Base-by-base conservation (phyloP, 2,329 filamentous ascomycete genomes). In the Ophiobolus disseminans region DNA sequence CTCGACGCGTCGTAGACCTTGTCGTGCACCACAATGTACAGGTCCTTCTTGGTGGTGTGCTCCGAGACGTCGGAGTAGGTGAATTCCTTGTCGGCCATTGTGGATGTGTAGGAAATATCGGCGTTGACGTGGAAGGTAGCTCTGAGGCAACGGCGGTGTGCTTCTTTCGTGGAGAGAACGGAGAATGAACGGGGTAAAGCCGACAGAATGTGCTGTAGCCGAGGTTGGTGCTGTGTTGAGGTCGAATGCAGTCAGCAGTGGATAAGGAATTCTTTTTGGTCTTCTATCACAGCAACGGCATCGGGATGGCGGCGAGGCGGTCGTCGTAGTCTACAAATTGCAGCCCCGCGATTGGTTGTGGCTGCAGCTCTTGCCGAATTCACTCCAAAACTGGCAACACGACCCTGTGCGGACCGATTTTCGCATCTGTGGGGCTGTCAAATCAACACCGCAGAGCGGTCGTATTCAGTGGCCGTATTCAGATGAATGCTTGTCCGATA, bases 21-120 rank as follows among this genome's bases (percentile, higher is more conserved):
- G 78, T 96, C 92, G 80, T 97, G 90, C 68, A 99, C 86, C 58
- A 97, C 88, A 69, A 97, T 75, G 80, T 83, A 96, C 59, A 96
- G 80, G 75, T 97, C 91, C 83, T 91, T 96, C 86, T 97, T 97
- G 49, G 70, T 68, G 51, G 57, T 60, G 65, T 74, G 72, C 63
- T 72, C 72, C 39, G 68, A 68, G 42, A 74, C 70, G 46, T 74
- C 72, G 32, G 70, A 72, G 69, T 73, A 74, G 56, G 68, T 73
- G 63, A 63, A 73, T 66, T 72, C 67, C 64, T 73, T 69, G 59
- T 65, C 60, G 57, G 69, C 65, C 70, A 73, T 74, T 60, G 56
- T 65, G 57, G 36, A 41, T 44, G 42, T 31, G 28, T 32, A 32
- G 25, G 44, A 47, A 40, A 34, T 43, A 34, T 26, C 49, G 26